Evolutionary conservation across 2,329 filamentous ascomycete species (phyloP).

Genomic region (Microsporum ferrugineum): DNA sequence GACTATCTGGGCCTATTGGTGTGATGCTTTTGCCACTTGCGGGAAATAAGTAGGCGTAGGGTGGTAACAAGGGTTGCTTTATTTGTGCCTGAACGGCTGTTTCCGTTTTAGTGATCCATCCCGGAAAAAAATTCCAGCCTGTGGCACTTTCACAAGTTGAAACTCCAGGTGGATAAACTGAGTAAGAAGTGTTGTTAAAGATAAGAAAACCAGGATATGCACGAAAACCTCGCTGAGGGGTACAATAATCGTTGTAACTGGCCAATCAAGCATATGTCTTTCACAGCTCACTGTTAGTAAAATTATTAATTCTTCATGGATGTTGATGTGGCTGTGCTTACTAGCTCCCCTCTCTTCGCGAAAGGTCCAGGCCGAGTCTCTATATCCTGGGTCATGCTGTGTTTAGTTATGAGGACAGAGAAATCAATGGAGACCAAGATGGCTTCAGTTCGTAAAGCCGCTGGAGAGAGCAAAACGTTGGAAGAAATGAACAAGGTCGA

Average conservation of each 20-base stretch:
- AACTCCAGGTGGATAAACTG: not conserved
- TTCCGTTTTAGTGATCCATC: not conserved
- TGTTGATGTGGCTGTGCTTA: constrained; percentile 1
- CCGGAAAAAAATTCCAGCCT: not conserved
- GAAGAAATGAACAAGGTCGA: too few species aligned
- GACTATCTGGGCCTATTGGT: not conserved
- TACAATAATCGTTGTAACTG: not conserved
- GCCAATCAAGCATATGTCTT: not conserved
- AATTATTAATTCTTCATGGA: not conserved
- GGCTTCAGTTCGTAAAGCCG: too few species aligned
- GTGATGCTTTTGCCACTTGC: not conserved
- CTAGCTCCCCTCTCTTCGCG: not conserved
- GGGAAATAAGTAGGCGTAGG: not conserved
- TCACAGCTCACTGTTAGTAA: not conserved
- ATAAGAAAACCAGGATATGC: too few species aligned
- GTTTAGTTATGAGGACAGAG: too few species aligned
- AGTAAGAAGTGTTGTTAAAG: not conserved
- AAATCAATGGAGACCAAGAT: too few species aligned
- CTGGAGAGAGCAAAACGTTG: not conserved
- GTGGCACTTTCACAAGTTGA: not conserved
- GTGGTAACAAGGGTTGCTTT: not conserved
- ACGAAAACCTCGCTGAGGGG: too few species aligned
- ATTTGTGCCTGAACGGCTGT: not conserved
- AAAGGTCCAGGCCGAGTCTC: not conserved
- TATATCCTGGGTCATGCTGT: too few species aligned